These are phyloP conservation scores for Botrytis deweyae DNA, from an alignment of 2,329 filamentous ascomycete species.

Conservation along the genomic window DNA sequence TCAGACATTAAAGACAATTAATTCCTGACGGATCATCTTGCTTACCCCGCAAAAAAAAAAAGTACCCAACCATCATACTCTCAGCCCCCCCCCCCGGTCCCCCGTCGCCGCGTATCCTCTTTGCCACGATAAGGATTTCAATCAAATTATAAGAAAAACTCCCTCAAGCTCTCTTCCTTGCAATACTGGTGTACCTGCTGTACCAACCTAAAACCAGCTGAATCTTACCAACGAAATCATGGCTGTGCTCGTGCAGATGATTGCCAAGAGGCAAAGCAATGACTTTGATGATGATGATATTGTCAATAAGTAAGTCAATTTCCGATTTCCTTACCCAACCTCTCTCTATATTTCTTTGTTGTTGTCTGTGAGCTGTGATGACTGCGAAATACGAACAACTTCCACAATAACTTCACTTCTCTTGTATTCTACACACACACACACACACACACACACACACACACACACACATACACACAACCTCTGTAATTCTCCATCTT, in stretches of 20 bases:
- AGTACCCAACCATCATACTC: neutral
- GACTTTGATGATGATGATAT: neutral
- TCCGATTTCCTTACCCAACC: neutral
- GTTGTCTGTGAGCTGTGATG: neutral
- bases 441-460: neutral
- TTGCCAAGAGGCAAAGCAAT: conserved; percentile 15
- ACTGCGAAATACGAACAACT: neutral
- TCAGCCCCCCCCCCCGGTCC: neutral
- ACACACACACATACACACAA: neutral
- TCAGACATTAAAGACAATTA: neutral
- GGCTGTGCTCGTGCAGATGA: neutral
- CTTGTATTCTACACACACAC: neutral
- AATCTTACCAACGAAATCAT: neutral
- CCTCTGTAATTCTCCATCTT: neutral
- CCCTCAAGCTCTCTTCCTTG: neutral
- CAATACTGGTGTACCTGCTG: no score
- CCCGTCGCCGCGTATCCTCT: neutral
- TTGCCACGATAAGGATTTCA: conserved; percentile 1
- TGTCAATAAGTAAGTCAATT: neutral
- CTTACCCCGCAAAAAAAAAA: neutral
- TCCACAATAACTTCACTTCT: neutral
- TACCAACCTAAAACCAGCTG: neutral
- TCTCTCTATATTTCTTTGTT: neutral
- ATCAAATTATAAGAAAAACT: neutral
- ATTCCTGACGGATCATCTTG: neutral